Conservation (phyloP, 805 yeast genomes). For the Teunomyces tritomae region DNA sequence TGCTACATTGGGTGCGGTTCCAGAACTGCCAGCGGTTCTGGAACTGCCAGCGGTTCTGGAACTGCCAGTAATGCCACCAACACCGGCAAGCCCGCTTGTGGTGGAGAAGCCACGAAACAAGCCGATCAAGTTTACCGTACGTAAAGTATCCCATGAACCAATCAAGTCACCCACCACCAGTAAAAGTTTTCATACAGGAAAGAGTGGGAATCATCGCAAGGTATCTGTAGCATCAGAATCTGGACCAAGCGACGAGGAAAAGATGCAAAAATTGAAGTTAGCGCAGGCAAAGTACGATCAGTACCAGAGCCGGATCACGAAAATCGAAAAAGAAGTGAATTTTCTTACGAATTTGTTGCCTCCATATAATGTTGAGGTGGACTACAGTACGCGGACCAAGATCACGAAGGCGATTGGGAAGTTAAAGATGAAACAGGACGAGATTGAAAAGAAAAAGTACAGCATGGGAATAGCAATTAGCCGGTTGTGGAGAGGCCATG, state of each 20-base stretch:
- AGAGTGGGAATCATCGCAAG: not conserved
- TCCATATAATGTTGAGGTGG: conserved; percentile 43
- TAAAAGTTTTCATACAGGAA: not conserved
- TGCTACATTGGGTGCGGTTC: not conserved
- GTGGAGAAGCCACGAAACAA: conserved; percentile 13
- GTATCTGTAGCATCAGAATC: not conserved
- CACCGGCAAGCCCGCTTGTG: not conserved
- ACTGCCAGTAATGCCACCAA: not conserved
- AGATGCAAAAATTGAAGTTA: conserved; percentile 10
- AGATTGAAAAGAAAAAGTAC: conserved; percentile 40
- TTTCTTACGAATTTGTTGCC: conserved; percentile 40
- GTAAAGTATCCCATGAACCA: conserved; percentile 31
- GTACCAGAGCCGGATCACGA: conserved; percentile 28
- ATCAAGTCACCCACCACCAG: conserved; percentile 11
- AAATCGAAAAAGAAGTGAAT: conserved; percentile 39
- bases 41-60: not conserved
- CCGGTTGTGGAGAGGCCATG: conserved; percentile 42
- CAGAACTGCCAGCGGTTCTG: not conserved
- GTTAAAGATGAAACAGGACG: conserved; percentile 38
- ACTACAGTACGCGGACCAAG: conserved; percentile 39
- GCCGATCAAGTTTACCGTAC: conserved; percentile 32
- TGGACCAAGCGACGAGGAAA: conserved; percentile 3
- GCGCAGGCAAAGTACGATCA: conserved; percentile 37
- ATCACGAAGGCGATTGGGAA: conserved; percentile 40
- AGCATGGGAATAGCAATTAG: conserved; percentile 41